phyloP scores from a whole-genome alignment of 176 grass and related monocot species.

The Hyparrhenia diplandra region DNA sequence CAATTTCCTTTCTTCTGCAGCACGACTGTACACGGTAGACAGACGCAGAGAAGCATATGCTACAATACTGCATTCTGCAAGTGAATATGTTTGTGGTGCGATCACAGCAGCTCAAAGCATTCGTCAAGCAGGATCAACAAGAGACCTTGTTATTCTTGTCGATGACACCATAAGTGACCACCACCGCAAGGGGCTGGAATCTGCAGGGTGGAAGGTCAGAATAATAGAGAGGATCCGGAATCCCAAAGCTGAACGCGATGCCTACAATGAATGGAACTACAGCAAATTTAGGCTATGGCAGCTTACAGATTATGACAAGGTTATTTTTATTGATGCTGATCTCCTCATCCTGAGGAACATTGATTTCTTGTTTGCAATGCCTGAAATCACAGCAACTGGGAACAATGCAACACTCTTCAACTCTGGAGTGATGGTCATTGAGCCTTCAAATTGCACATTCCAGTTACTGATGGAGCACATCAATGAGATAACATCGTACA shows the following conservation, averaged over 20 bases:
- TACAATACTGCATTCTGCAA: constrained; percentile 88
- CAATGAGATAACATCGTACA: constrained; percentile 89
- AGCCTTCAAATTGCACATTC: constrained; percentile 94
- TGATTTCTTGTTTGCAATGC: constrained; percentile 88
- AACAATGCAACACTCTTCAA: constrained; percentile 94
- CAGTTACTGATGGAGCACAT: constrained; percentile 86
- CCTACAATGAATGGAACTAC: constrained; percentile 99
- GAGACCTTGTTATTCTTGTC: constrained; percentile 89
- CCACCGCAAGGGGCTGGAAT: constrained; percentile 62
- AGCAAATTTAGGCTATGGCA: constrained; percentile 98
- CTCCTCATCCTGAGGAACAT: constrained; percentile 85
- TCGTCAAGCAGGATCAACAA: constrained; percentile 76
- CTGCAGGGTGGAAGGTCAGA: constrained; percentile 86
- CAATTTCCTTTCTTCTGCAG: constrained; percentile 41
- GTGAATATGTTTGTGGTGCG: constrained; percentile 81
- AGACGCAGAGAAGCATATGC: constrained; percentile 73
- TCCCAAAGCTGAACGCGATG: constrained; percentile 78
- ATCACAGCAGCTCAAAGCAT: constrained; percentile 93
- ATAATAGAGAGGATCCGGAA: constrained; percentile 91
- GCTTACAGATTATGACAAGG: constrained; percentile 97
- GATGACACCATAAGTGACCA: constrained; percentile 66
- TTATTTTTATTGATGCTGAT: constrained; percentile 95
- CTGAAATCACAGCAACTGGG: constrained; percentile 79
- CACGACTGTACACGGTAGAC: constrained; percentile 59
- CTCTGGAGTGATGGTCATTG: constrained; percentile 92